Percentiles rank a stretch among this genome's conserved stretches.
These are phyloP conservation scores for Moniliella sp. DNA, from an alignment of 1,284 basidiomycete genomes.

Conservation along the genomic window DNA sequence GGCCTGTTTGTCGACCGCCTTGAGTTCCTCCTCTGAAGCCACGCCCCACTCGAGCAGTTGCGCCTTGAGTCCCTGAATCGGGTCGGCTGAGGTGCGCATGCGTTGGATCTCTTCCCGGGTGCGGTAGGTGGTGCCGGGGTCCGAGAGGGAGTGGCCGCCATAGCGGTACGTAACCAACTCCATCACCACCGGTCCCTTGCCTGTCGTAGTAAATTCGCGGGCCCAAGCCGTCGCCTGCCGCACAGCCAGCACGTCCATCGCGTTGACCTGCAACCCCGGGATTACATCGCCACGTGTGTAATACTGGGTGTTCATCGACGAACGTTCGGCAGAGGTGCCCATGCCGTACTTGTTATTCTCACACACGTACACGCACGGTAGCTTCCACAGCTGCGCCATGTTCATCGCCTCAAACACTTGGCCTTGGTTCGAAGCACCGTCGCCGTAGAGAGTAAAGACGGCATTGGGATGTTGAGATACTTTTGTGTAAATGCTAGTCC, in stretches of 20 bases:
- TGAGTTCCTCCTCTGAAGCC: conserved; percentile 78
- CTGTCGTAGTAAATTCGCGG: conserved; percentile 55
- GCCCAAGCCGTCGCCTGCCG: conserved; percentile 66
- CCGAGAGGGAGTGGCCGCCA: conserved; percentile 97
- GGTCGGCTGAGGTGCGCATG: conserved; percentile 81
- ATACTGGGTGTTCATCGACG: conserved; percentile 39
- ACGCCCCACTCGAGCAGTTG: conserved; percentile 81
- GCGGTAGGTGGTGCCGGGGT: conserved; percentile 95
- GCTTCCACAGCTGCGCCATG: conserved; percentile 95
- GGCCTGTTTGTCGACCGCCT: conserved; percentile 67
- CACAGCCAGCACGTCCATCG: conserved; percentile 88
- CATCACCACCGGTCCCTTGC: conserved; percentile 75
- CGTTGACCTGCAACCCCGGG: conserved; percentile 93
- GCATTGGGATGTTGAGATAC: conserved; percentile 52
- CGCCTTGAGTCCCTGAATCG: conserved; percentile 82
- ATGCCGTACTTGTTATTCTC: conserved; percentile 65
- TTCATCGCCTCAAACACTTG: conserved; percentile 97
- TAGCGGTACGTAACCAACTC: conserved; percentile 98
- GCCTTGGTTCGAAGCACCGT: conserved; percentile 95
- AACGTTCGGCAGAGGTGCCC: conserved; percentile 28
- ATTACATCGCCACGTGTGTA: conserved; percentile 84
- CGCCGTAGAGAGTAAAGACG: conserved; percentile 86
- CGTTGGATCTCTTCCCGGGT: conserved; percentile 92
- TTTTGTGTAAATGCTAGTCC: conserved; percentile 79
- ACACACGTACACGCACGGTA: conserved; percentile 81